Evolutionary conservation across 176 grass and related monocot genomes (phyloP).

Genomic region (Lolium perenne): DNA sequence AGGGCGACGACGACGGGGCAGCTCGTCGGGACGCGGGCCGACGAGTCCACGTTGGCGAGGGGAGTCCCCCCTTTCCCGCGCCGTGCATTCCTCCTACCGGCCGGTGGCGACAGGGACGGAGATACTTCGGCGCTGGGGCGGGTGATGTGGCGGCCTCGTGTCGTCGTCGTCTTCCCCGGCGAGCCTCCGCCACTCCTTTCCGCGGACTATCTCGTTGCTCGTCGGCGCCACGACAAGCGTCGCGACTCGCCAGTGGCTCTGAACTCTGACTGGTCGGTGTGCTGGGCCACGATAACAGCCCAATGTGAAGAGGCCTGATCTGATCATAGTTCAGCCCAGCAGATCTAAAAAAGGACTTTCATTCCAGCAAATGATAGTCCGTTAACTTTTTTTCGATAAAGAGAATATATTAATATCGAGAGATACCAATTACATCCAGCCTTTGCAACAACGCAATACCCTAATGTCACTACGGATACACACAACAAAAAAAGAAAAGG

Average conservation of each 20-base stretch:
- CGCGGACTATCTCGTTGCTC: conserved; percentile 17
- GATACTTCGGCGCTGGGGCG: conserved; percentile 22
- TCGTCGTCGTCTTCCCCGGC: conserved; percentile 42
- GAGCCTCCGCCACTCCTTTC: conserved; percentile 35
- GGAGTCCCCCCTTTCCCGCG: not conserved
- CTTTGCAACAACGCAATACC: too few relatives aligned
- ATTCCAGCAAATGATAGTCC: not conserved
- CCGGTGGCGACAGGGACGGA: conserved; percentile 33
- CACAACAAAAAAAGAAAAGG: too few relatives aligned
- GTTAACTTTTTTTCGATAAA: too few relatives aligned
- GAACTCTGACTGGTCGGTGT: not conserved
- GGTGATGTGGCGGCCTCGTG: conserved; percentile 44
- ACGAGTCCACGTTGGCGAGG: conserved; percentile 26
- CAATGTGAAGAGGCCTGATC: not conserved
- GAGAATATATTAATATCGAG: too few relatives aligned
- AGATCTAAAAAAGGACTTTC: not conserved
- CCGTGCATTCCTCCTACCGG: not conserved
- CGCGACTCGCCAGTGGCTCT: not conserved
- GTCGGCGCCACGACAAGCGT: conserved; percentile 22
- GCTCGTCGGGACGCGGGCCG: conserved; percentile 46
- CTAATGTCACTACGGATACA: too few relatives aligned
- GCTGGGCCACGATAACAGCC: not conserved
- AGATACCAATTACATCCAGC: too few relatives aligned
- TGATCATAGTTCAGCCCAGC: not conserved
- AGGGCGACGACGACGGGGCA: not conserved